Percentiles rank a stretch among this genome's conserved stretches.
phyloP scores from a whole-genome alignment of 1,284 basidiomycete genomes.

The Sporisorium graminicola region DNA sequence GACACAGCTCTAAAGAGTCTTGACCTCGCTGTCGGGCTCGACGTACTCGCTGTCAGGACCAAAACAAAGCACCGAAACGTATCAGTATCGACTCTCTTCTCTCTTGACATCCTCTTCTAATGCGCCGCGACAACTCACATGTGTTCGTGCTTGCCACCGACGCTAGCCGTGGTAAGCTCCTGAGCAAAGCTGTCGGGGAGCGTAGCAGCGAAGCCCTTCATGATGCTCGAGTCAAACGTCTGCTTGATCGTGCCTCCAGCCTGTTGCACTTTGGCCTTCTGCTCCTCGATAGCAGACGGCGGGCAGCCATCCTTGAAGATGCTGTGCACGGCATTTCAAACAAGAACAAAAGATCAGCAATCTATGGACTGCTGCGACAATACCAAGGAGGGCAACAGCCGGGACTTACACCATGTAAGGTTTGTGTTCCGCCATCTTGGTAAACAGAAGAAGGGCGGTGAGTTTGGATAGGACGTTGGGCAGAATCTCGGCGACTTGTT shows the following conservation, averaged over 20 bases:
- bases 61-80: neutral
- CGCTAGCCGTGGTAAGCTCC: conserved; percentile 39
- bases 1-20: conserved; percentile 32
- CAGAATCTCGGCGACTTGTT: conserved; percentile 8
- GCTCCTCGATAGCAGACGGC: conserved; percentile 50
- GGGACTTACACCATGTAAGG: conserved; percentile 61
- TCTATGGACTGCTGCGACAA: neutral
- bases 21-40: conserved; percentile 63
- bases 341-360: neutral
- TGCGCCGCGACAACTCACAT: conserved; percentile 44
- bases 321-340: conserved; percentile 17
- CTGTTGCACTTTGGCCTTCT: conserved; percentile 48
- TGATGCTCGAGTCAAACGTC: conserved; percentile 60
- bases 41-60: conserved; percentile 55
- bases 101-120: no score
- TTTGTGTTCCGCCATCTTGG: conserved; percentile 52
- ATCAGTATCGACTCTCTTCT: no score
- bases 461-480: conserved; percentile 20
- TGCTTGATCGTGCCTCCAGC: conserved; percentile 61
- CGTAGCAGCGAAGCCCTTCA: conserved; percentile 60
- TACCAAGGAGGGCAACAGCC: neutral
- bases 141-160: conserved; percentile 55
- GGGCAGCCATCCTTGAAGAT: conserved; percentile 60
- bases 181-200: conserved; percentile 49
- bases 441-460: conserved; percentile 17